phyloP scores from a whole-genome alignment of 2,329 filamentous ascomycete genomes.

The Sarocladiaceae sp. region DNA sequence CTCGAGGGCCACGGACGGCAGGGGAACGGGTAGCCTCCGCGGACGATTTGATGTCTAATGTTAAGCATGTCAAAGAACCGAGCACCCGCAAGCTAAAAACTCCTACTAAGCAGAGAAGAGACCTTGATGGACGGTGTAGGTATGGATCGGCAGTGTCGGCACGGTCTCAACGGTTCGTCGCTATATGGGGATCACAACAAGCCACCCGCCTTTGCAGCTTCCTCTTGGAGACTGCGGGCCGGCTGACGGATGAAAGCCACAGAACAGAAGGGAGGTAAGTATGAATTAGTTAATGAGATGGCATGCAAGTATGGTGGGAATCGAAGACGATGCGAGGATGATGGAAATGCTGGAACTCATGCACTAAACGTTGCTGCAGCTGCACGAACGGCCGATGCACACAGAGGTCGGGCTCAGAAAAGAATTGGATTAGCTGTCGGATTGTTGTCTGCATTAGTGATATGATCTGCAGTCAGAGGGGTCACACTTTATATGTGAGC shows the following conservation, averaged over 20 bases:
- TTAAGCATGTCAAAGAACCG: background rate
- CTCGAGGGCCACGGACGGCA: no score
- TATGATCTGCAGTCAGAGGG: conserved; percentile 5
- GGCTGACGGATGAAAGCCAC: background rate
- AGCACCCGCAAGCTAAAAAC: background rate
- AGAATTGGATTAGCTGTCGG: no score
- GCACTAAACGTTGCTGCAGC: no score
- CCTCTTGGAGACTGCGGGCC: conserved; percentile 1
- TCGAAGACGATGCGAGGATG: background rate
- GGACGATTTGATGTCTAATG: background rate
- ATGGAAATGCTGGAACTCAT: background rate
- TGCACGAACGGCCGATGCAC: no score
- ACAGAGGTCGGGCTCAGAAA: no score
- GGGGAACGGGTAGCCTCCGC: conserved; percentile 5
- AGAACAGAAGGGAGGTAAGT: background rate
- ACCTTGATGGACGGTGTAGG: no score
- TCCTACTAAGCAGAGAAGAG: background rate
- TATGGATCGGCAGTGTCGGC: background rate
- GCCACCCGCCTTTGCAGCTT: conserved; percentile 3
- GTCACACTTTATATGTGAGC: conserved; percentile 5
- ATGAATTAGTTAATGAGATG: background rate
- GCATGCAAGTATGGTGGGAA: background rate
- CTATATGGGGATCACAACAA: background rate
- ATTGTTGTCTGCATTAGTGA: background rate
- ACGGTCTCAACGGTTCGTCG: conserved; percentile 2